phyloP scores from a whole-genome alignment of 2,329 filamentous ascomycete species.

The Xylaria sp. region DNA sequence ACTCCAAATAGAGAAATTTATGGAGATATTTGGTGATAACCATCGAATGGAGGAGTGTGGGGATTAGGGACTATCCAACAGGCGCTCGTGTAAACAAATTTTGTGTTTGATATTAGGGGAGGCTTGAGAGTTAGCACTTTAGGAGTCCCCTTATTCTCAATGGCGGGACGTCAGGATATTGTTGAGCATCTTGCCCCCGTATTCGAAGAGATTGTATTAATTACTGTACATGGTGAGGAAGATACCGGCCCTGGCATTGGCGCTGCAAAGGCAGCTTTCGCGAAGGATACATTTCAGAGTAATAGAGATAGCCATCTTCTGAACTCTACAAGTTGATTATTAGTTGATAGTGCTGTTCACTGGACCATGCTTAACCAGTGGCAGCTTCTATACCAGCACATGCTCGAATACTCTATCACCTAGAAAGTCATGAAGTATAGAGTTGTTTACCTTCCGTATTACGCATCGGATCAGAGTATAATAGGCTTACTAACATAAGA shows the following conservation, averaged over 20 bases:
- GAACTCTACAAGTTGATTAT: too few species aligned
- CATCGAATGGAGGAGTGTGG: too few species aligned
- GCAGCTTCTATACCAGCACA: neutral
- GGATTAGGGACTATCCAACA: neutral
- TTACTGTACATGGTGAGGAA: neutral
- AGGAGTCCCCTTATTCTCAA: neutral
- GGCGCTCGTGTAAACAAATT: too few species aligned
- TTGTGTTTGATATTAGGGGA: neutral
- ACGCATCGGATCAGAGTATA: neutral
- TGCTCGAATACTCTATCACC: neutral
- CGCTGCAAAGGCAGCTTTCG: neutral
- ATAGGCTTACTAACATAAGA: neutral
- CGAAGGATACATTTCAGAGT: neutral
- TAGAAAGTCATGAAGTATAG: neutral
- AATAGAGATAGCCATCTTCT: neutral
- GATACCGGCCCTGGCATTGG: too few species aligned
- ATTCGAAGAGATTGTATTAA: neutral
- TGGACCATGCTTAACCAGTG: neutral
- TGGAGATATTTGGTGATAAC: too few species aligned
- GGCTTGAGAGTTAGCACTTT: too few species aligned
- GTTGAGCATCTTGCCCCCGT: neutral
- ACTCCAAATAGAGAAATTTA: too few species aligned
- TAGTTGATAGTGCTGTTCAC: too few species aligned
- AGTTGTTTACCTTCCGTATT: neutral
- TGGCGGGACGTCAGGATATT: neutral